phyloP scores from a whole-genome alignment of 164 flowering plant genomes.

The Vitis cinerea region DNA sequence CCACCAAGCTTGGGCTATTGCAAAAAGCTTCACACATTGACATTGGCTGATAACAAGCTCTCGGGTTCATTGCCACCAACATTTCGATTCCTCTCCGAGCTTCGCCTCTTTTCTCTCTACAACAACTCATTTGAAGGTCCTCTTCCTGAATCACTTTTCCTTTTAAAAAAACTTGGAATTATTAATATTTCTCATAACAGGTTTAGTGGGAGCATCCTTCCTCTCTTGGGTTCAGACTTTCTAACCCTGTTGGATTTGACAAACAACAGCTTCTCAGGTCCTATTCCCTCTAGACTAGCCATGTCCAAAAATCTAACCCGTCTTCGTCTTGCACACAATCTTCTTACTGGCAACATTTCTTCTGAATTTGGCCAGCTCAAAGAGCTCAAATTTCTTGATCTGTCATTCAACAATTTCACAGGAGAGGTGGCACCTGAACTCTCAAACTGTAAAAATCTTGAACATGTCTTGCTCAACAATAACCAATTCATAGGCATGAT shows the following conservation, averaged over 20 bases:
- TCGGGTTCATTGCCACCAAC: conserved; percentile 74
- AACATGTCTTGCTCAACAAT: conserved; percentile 55
- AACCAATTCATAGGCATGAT: conserved; percentile 55
- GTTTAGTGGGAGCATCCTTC: conserved; percentile 62
- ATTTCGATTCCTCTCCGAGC: conserved; percentile 58
- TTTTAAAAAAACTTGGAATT: conserved; percentile 59
- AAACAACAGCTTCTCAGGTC: conserved; percentile 80
- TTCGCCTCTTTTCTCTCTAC: conserved; percentile 62
- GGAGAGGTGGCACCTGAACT: conserved; percentile 50
- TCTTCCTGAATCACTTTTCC: conserved; percentile 68
- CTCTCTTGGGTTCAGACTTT: conserved; percentile 56
- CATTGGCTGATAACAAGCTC: conserved; percentile 81
- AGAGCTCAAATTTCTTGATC: conserved; percentile 67
- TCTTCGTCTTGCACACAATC: conserved; percentile 75
- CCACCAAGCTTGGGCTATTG: conserved; percentile 87
- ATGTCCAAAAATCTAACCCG: conserved; percentile 55
- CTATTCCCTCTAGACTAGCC: conserved; percentile 57
- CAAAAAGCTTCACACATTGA: conserved; percentile 58
- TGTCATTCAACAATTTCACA: conserved; percentile 64
- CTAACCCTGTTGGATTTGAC: conserved; percentile 67
- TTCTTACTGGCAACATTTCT: conserved; percentile 57
- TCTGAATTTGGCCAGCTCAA: conserved; percentile 52
- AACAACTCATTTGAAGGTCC: conserved; percentile 92
- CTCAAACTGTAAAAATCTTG: conserved; percentile 48
- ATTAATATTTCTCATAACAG: conserved; percentile 79